Percentiles rank a stretch among this genome's conserved stretches.
Conservation (phyloP, 2,329 filamentous ascomycete species). For the Penicillium sp. region DNA sequence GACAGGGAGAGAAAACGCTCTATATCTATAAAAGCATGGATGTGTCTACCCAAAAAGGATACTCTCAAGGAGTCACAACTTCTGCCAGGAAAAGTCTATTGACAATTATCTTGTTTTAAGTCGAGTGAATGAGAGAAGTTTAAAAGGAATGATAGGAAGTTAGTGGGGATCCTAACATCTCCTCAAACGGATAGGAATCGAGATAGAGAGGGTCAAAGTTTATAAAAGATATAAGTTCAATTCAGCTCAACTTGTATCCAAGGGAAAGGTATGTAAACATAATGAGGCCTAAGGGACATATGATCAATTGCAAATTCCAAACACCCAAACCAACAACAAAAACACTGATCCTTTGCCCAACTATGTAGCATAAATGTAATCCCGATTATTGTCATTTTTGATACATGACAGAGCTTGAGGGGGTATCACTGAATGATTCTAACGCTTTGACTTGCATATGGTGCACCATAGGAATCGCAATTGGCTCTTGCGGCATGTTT, state of each 20-base stretch:
- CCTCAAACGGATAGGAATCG: not conserved
- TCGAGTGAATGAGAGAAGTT: not conserved
- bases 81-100: no score
- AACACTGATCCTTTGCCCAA: not conserved
- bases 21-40: not conserved
- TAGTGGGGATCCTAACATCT: no score
- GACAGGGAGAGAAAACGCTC: not conserved
- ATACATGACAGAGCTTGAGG: not conserved
- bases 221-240: not conserved
- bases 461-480: not conserved
- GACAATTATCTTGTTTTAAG: not conserved
- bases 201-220: not conserved
- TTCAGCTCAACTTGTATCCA: not conserved
- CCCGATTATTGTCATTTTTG: not conserved
- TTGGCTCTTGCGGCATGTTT: conserved; percentile 20
- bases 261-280: not conserved
- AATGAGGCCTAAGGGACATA: not conserved
- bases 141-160: not conserved
- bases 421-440: not conserved
- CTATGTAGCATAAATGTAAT: not conserved
- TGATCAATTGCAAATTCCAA: not conserved
- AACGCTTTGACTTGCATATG: not conserved
- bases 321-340: not conserved
- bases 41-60: not conserved
- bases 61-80: not conserved